Evolutionary conservation across 768 basidiomycete species (phyloP).

Genomic region (Sporobolomyces pararoseus): DNA sequence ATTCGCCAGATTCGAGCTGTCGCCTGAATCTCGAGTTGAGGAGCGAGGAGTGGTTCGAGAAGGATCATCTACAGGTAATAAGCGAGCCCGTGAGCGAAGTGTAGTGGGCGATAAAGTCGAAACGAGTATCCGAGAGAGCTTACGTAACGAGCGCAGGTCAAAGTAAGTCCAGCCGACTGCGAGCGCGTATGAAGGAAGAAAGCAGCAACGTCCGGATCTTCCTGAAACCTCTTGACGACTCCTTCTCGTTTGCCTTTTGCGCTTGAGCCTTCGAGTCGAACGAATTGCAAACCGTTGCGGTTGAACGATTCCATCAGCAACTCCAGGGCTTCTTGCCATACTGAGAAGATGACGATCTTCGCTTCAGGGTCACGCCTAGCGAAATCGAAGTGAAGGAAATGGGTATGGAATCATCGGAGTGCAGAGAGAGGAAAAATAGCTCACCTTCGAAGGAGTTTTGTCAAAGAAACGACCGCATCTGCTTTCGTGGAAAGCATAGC

Average conservation of each 20-base stretch:
- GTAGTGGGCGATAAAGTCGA: neutral
- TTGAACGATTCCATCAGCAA: slow-evolving; percentile 32
- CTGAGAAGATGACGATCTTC: slow-evolving; percentile 44
- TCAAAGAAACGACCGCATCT: slow-evolving; percentile 31
- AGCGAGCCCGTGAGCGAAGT: too few species aligned
- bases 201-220: slow-evolving; percentile 38
- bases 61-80: slow-evolving; percentile 37
- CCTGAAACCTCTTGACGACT: slow-evolving; percentile 36
- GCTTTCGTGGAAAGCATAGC: slow-evolving; percentile 8
- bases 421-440: neutral
- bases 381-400: neutral
- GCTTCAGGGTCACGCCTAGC: slow-evolving; percentile 24
- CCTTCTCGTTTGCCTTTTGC: slow-evolving; percentile 42
- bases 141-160: slow-evolving; percentile 38
- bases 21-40: slow-evolving; percentile 42
- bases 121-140: too few species aligned
- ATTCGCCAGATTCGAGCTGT: slow-evolving; percentile 44
- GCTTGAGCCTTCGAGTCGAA: slow-evolving; percentile 38
- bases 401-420: neutral
- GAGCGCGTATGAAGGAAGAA: slow-evolving; percentile 43
- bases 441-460: slow-evolving; percentile 28
- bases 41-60: slow-evolving; percentile 44
- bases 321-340: slow-evolving; percentile 17
- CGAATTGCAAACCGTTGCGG: slow-evolving; percentile 38
- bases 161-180: slow-evolving; percentile 43